Evolutionary conservation across 2,329 filamentous ascomycete species (phyloP).

Genomic region (Lasiodiplodia hormozganensis): DNA sequence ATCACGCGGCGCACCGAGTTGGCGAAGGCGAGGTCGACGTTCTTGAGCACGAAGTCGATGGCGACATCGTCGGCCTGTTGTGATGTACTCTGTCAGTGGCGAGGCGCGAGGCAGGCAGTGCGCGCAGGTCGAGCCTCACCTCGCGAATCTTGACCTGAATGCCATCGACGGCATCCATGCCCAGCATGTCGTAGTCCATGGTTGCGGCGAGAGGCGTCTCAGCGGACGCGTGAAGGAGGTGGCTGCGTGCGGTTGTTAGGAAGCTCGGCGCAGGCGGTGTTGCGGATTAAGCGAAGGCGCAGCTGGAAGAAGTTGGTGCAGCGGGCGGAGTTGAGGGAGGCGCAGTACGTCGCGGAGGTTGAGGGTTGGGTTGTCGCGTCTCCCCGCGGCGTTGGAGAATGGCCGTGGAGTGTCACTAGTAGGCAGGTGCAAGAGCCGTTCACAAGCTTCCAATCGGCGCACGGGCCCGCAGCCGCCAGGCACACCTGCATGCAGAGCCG

Average conservation of each 20-base stretch:
- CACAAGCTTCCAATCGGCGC: slow-evolving; percentile 4
- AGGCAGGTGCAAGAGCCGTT: not conserved
- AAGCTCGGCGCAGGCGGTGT: slow-evolving; percentile 7
- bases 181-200: slow-evolving; percentile 59
- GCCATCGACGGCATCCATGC: slow-evolving; percentile 54
- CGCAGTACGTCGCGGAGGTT: not conserved
- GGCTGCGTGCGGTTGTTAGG: slow-evolving; percentile 6
- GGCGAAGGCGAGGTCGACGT: slow-evolving; percentile 88
- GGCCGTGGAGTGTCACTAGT: slow-evolving; percentile 2
- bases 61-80: slow-evolving; percentile 76
- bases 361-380: not conserved
- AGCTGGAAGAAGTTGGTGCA: not conserved
- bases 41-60: slow-evolving; percentile 90
- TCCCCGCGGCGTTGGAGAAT: not conserved
- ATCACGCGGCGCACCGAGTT: slow-evolving; percentile 92
- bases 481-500: slow-evolving; percentile 17
- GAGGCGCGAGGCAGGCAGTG: slow-evolving; percentile 30
- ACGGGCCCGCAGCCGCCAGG: not conserved
- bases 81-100: slow-evolving; percentile 14
- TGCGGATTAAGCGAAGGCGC: not conserved
- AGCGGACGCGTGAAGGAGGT: slow-evolving; percentile 22
- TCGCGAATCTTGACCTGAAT: slow-evolving; percentile 57
- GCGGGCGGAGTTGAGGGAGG: not conserved
- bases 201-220: slow-evolving; percentile 32
- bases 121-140: slow-evolving; percentile 31